Percentiles rank a stretch among this genome's conserved stretches.
phyloP scores from a whole-genome alignment of 176 grass and related monocot species.

The Metroxylon sagu region DNA sequence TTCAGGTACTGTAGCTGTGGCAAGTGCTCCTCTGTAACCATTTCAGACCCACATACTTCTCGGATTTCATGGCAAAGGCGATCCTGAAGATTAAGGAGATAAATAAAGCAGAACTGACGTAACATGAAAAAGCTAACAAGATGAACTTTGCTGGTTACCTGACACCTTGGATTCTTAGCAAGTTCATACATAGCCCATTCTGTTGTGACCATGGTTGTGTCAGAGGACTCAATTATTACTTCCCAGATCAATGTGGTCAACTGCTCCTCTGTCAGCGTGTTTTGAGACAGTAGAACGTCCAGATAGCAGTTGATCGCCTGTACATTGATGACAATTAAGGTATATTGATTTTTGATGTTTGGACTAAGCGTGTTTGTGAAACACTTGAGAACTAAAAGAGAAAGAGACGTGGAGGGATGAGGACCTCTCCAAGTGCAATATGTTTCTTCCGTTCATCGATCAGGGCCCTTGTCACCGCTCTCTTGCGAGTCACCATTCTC shows the following conservation, averaged over 20 bases:
- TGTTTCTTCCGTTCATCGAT: conserved; percentile 50
- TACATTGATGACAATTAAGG: neutral
- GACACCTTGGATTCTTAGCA: conserved; percentile 52
- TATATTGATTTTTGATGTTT: neutral
- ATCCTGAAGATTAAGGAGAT: conserved; percentile 30
- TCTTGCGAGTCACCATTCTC: conserved; percentile 30
- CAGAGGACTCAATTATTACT: conserved; percentile 57
- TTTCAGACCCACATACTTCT: conserved; percentile 34
- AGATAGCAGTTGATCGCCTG: conserved; percentile 56
- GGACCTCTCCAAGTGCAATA: conserved; percentile 56
- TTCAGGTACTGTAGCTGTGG: conserved; percentile 47
- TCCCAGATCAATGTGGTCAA: conserved; percentile 60
- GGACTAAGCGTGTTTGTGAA: neutral
- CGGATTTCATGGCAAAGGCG: conserved; percentile 54
- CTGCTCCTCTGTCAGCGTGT: conserved; percentile 54
- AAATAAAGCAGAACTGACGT: neutral
- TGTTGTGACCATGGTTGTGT: conserved; percentile 59
- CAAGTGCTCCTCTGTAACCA: conserved; percentile 54
- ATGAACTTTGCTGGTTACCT: conserved; percentile 17
- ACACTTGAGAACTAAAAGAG: neutral
- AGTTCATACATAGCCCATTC: conserved; percentile 95
- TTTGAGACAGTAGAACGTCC: conserved; percentile 58
- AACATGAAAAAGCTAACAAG: neutral
- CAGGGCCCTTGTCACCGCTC: conserved; percentile 44
- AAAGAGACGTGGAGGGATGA: neutral